These are phyloP conservation scores for Cyberlindnera bimundalis DNA, from an alignment of 805 yeast genomes.

Conservation along the genomic window DNA sequence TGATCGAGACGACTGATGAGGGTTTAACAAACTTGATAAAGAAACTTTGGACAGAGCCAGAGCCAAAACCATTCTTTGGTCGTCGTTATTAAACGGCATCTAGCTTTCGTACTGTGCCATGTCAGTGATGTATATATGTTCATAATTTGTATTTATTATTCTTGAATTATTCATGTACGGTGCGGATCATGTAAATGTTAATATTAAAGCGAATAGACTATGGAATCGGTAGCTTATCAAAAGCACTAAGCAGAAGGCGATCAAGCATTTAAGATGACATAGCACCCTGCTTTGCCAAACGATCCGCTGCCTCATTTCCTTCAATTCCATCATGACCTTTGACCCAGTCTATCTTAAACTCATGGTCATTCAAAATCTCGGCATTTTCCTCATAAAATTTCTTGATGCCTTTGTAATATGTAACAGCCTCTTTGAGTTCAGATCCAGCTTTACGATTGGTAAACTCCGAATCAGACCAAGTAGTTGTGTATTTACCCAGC, in stretches of 20 bases:
- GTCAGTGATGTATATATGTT: too few relatives aligned
- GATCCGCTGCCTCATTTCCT: conserved; percentile 80
- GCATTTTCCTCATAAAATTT: conserved; percentile 30
- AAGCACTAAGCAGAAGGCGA: neutral
- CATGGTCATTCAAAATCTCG: conserved; percentile 28
- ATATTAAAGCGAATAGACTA: too few relatives aligned
- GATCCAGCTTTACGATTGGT: conserved; percentile 32
- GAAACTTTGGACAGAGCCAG: conserved; percentile 34
- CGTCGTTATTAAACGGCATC: conserved; percentile 5
- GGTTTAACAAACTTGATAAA: conserved; percentile 70
- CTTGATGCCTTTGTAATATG: conserved; percentile 40
- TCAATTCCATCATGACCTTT: conserved; percentile 64
- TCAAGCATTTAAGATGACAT: conserved; percentile 20
- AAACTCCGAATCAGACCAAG: conserved; percentile 61
- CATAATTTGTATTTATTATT: too few relatives aligned
- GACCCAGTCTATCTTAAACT: conserved; percentile 55
- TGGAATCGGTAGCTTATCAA: too few relatives aligned
- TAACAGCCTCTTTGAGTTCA: conserved; percentile 34
- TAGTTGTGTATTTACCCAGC: conserved; percentile 51
- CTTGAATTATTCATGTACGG: too few relatives aligned
- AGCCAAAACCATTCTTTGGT: conserved; percentile 14
- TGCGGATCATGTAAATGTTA: too few relatives aligned
- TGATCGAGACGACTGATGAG: conserved; percentile 72
- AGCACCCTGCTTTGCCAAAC: conserved; percentile 66
- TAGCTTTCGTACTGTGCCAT: neutral